These are phyloP conservation scores for Didymella glomerata DNA, from an alignment of 2,329 filamentous ascomycete species.

Conservation along the genomic window DNA sequence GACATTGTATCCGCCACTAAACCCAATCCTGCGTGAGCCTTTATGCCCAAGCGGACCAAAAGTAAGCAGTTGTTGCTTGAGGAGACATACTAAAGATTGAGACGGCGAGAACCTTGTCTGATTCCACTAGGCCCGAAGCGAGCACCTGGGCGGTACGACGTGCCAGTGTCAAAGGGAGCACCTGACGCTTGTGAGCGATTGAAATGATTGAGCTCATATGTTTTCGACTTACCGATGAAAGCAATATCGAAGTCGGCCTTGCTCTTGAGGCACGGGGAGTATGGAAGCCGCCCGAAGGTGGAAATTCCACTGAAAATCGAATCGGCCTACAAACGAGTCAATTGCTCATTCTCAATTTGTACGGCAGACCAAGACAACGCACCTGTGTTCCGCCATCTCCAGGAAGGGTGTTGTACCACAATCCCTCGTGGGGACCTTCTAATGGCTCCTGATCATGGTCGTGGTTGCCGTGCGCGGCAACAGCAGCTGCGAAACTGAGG, in stretches of 20 bases:
- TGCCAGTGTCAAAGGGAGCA: constrained; percentile 86
- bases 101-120: constrained; percentile 82
- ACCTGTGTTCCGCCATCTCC: constrained; percentile 87
- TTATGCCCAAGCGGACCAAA: constrained; percentile 40
- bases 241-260: constrained; percentile 83
- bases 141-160: constrained; percentile 83
- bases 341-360: constrained; percentile 1
- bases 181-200: constrained; percentile 55
- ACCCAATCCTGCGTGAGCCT: constrained; percentile 61
- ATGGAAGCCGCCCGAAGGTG: constrained; percentile 81
- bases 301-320: constrained; percentile 89
- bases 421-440: constrained; percentile 72
- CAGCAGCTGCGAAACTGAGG: constrained; percentile 58
- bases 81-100: constrained; percentile 81
- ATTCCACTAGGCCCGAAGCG: constrained; percentile 86
- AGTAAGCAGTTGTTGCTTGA: constrained; percentile 52
- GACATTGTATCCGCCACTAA: constrained; percentile 86
- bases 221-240: constrained; percentile 62
- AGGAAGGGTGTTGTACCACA: constrained; percentile 86
- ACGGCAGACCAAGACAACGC: constrained; percentile 25
- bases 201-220: not conserved
- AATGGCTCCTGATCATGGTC: constrained; percentile 64
- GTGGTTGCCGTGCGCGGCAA: constrained; percentile 67
- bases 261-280: constrained; percentile 77
- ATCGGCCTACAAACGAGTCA: constrained; percentile 68